Base-by-base conservation (phyloP, 805 yeast species). In the Ogataea kodamae region DNA sequence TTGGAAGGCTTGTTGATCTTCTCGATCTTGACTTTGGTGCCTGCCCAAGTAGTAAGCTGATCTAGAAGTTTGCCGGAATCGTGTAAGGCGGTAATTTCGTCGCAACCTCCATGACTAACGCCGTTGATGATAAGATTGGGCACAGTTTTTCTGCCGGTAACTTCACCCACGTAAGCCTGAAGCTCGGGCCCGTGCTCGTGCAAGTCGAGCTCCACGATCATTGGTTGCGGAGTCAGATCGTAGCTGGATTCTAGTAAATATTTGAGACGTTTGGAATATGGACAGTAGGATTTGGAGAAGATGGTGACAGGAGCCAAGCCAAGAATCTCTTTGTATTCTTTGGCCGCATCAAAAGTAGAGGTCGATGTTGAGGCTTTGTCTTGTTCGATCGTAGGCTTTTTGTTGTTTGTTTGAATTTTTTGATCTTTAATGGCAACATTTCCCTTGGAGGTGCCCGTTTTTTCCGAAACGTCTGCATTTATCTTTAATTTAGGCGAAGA, bases 71-170 rank as follows among this genome's bases (percentile, higher is more conserved):
- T 62, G 18, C 78, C 81, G 1, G 68, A 62, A 13, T 68, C 64
- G 50, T 85, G 88, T 37, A 86, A 62, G 20, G 62, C 67, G 16
- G 59, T 65, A 56, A 92, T 75, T 36, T 89, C 97, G 57, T 87
- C 96, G 24, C 76, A 76, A 3, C 98, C 98, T 23, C 98, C 98
- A 45, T 83, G 71, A 29, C 90, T 79, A 16, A 71, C 57, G 6
- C 83, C 81, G 36, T 78, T 81, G 34, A 90, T 73, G 34, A 86
- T 67, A 13, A 92, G 73, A 54, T 92, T 92, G 16, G 98, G 98
- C 9, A 92, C 98, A 0, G 97, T 90, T 18, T 62, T 62, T 48
- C 96, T 76, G 5, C 92, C 94, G 4, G 95, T 76, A 37, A 70
- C 58, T 31, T 69, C 65, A 11, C 70, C 81, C 33, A 92, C 68